Evolutionary conservation across 176 grass and related monocot genomes (phyloP).

Genomic region (Phragmites australis): DNA sequence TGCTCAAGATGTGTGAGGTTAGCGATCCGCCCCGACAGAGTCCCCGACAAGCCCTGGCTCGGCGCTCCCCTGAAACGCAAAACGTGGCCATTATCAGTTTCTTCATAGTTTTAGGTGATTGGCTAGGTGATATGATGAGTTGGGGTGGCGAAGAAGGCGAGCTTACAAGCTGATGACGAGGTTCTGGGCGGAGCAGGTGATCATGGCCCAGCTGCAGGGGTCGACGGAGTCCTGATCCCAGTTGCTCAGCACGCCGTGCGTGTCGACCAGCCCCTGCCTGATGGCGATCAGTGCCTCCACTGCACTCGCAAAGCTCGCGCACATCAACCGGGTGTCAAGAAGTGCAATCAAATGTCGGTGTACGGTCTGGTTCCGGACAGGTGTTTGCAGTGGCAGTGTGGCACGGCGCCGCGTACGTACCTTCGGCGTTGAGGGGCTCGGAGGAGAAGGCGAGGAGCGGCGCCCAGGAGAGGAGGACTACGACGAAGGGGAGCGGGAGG

Average conservation of each 20-base stretch:
- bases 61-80: conserved; percentile 69
- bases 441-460: conserved; percentile 44
- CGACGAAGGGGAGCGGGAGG: background rate
- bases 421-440: conserved; percentile 77
- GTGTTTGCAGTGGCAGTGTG: background rate
- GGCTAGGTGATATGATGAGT: too few species aligned
- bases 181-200: conserved; percentile 90
- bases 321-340: background rate
- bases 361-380: too few species aligned
- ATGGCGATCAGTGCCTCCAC: conserved; percentile 93
- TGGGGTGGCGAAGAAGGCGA: too few species aligned
- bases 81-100: background rate
- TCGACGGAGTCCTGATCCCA: conserved; percentile 97
- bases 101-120: too few species aligned
- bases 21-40: conserved; percentile 65
- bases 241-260: conserved; percentile 81
- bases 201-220: conserved; percentile 99
- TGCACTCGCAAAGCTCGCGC: conserved; percentile 8
- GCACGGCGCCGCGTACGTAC: conserved; percentile 23
- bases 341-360: background rate
- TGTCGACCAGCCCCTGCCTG: conserved; percentile 64
- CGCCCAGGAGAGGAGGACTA: conserved; percentile 34
- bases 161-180: conserved; percentile 92
- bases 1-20: conserved; percentile 95
- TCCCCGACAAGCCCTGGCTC: conserved; percentile 85